These are phyloP conservation scores for Erysimum cheiranthoides DNA, from an alignment of 345 rosid species.

Conservation along the genomic window DNA sequence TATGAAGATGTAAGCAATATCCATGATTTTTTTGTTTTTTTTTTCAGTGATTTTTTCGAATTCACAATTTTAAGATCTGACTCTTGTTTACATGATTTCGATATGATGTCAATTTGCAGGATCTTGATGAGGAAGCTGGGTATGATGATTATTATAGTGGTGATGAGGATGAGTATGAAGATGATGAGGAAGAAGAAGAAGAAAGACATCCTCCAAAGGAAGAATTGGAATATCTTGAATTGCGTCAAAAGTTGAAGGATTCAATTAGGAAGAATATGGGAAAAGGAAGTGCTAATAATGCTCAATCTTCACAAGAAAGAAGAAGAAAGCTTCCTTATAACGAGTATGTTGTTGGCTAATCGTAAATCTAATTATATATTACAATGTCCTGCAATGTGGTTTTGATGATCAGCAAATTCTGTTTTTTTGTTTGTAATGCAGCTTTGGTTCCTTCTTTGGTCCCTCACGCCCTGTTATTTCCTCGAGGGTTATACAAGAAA, in stretches of 20 bases:
- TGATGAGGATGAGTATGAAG: conserved; percentile 42
- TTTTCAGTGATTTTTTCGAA: not conserved
- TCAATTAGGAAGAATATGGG: conserved; percentile 57
- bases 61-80: not conserved
- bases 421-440: conserved; percentile 40
- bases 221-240: conserved; percentile 61
- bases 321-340: conserved; percentile 58
- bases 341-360: conserved; percentile 57
- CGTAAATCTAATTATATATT: not conserved
- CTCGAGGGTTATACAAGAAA: conserved; percentile 91
- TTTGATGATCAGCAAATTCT: conserved; percentile 11
- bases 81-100: not conserved
- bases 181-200: conserved; percentile 48
- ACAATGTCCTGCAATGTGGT: not conserved
- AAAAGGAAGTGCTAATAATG: conserved; percentile 49
- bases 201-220: conserved; percentile 43
- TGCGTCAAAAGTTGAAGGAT: conserved; percentile 73
- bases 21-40: not conserved
- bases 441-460: conserved; percentile 97
- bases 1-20: conserved; percentile 45
- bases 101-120: conserved; percentile 34
- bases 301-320: conserved; percentile 50
- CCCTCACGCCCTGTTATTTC: conserved; percentile 91
- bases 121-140: conserved; percentile 42
- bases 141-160: conserved; percentile 45